These are phyloP conservation scores for Dactylella cylindrospora DNA, from an alignment of 2,329 filamentous ascomycete species.

Conservation along the genomic window DNA sequence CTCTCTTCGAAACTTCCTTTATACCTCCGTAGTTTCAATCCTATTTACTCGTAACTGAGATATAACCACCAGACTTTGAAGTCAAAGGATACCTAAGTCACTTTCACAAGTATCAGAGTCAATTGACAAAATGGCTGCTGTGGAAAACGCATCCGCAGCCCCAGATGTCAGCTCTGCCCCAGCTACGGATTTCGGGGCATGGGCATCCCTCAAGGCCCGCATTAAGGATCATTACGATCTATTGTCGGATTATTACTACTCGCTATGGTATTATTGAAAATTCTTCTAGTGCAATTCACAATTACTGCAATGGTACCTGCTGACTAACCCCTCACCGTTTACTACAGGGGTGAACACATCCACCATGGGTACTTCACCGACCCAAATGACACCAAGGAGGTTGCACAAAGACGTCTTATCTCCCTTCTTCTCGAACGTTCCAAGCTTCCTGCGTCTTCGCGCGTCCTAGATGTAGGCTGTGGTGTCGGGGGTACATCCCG, in stretches of 20 bases:
- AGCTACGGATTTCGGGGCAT: constrained; percentile 10
- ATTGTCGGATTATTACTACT: constrained; percentile 64
- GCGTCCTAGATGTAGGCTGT: constrained; percentile 64
- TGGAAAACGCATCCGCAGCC: too few relatives aligned
- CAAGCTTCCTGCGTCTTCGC: constrained; percentile 51
- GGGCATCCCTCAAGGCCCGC: constrained; percentile 57
- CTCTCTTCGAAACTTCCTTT: too few relatives aligned
- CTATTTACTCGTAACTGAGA: too few relatives aligned
- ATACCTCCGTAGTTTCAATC: too few relatives aligned
- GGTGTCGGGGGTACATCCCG: constrained; percentile 64
- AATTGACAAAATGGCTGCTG: too few relatives aligned
- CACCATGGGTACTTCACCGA: constrained; percentile 65
- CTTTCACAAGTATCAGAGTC: too few relatives aligned
- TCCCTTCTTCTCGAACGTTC: constrained; percentile 59
- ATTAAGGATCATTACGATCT: constrained; percentile 65
- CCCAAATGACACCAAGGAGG: constrained; percentile 60
- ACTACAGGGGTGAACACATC: constrained; percentile 63
- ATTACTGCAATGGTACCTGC: constrained; percentile 48
- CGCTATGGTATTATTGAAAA: constrained; percentile 57
- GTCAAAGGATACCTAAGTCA: too few relatives aligned
- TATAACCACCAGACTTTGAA: too few relatives aligned
- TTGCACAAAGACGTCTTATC: constrained; percentile 62
- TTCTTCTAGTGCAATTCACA: constrained; percentile 46
- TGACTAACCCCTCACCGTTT: constrained; percentile 23
- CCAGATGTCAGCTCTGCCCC: too few relatives aligned